Evolutionary conservation across 768 basidiomycete species (phyloP).

Genomic region (Grammothele lineata): DNA sequence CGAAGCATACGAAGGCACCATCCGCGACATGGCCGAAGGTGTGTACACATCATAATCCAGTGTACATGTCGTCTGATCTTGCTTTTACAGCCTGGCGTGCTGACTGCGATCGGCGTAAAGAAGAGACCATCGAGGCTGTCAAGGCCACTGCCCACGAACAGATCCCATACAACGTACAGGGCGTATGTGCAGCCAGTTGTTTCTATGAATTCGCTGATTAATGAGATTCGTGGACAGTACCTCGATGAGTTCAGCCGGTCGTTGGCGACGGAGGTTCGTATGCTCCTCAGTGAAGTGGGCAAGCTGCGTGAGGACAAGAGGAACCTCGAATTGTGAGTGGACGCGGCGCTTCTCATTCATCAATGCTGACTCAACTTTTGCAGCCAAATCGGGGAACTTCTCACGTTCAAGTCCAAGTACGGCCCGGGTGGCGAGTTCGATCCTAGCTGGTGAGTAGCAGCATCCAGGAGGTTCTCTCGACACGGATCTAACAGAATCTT

Average conservation of each 20-base stretch:
- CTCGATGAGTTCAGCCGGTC: conserved; percentile 87
- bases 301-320: conserved; percentile 78
- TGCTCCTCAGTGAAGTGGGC: conserved; percentile 80
- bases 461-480: too few species aligned
- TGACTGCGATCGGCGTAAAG: conserved; percentile 46
- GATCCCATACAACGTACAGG: conserved; percentile 81
- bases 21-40: conserved; percentile 20
- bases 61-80: too few species aligned
- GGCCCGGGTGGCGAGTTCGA: conserved; percentile 86
- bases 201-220: conserved; percentile 1
- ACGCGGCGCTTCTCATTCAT: neutral
- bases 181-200: conserved; percentile 42
- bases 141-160: conserved; percentile 69
- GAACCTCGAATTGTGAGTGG: conserved; percentile 69
- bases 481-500: neutral
- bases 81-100: conserved; percentile 52
- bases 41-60: too few species aligned
- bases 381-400: conserved; percentile 72
- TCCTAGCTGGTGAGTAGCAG: conserved; percentile 58
- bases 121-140: conserved; percentile 64
- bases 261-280: conserved; percentile 76
- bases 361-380: neutral
- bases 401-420: conserved; percentile 70
- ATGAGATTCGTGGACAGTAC: conserved; percentile 48
- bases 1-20: conserved; percentile 13